Percentiles rank a stretch among this genome's conserved stretches.
Evolutionary conservation across 352 stramenopile genomes (phyloP).

Genomic region (Pythium sp.): DNA sequence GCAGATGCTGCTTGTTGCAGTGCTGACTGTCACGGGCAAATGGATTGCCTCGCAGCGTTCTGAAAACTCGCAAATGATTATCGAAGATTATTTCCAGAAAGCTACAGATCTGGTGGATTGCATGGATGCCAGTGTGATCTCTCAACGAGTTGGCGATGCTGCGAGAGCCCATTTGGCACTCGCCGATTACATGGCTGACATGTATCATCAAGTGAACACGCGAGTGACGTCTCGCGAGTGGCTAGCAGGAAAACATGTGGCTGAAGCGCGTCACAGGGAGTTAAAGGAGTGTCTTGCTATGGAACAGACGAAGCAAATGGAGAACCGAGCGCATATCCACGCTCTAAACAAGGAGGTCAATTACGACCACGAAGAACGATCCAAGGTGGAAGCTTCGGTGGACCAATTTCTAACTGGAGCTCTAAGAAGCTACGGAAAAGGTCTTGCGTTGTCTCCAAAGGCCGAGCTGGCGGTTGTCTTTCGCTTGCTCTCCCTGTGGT

Average conservation of each 20-base stretch:
- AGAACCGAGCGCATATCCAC: slow-evolving; percentile 70
- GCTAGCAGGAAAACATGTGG: slow-evolving; percentile 78
- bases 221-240: slow-evolving; percentile 89
- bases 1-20: slow-evolving; percentile 55
- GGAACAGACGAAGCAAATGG: slow-evolving; percentile 45
- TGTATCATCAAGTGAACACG: slow-evolving; percentile 86
- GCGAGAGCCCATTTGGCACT: slow-evolving; percentile 85
- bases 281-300: slow-evolving; percentile 63
- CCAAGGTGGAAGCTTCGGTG: slow-evolving; percentile 82
- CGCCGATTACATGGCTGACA: slow-evolving; percentile 89
- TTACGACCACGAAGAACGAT: slow-evolving; percentile 86
- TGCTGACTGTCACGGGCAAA: slow-evolving; percentile 80
- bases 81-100: slow-evolving; percentile 90
- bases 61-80: slow-evolving; percentile 89
- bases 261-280: slow-evolving; percentile 62
- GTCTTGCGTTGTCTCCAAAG: slow-evolving; percentile 46
- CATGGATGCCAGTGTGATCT: slow-evolving; percentile 34
- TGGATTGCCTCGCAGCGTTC: slow-evolving; percentile 94
- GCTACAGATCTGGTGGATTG: slow-evolving; percentile 63
- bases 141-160: slow-evolving; percentile 43
- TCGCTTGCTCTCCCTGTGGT: slow-evolving; percentile 93
- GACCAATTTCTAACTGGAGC: slow-evolving; percentile 86
- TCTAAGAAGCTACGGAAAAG: slow-evolving; percentile 84
- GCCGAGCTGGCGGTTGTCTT: slow-evolving; percentile 91
- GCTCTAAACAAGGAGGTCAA: slow-evolving; percentile 83